Conservation (phyloP, 768 basidiomycete species). For the Goffeauzyma gilvescens region DNA sequence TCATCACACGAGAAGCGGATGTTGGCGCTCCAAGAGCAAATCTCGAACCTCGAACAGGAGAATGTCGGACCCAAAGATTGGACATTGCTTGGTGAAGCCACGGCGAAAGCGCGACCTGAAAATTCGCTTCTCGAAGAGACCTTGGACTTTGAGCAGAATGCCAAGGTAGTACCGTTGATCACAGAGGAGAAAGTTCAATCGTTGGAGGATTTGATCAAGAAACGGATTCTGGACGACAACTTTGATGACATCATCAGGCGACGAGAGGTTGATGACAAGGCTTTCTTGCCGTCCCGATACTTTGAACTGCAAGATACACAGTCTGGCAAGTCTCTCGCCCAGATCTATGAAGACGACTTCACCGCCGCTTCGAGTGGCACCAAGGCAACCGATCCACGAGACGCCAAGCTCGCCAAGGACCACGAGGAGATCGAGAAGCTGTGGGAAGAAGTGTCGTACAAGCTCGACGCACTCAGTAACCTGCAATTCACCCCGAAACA, state of each 20-base stretch:
- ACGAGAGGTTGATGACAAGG: conserved; percentile 56
- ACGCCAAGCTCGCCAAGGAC: conserved; percentile 70
- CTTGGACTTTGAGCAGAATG: conserved; percentile 78
- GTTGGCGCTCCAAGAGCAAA: conserved; percentile 54
- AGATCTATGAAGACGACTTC: conserved; percentile 91
- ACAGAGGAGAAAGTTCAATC: conserved; percentile 68
- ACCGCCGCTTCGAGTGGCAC: conserved; percentile 46
- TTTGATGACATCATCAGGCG: conserved; percentile 88
- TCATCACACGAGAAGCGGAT: conserved; percentile 67
- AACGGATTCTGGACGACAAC: conserved; percentile 56
- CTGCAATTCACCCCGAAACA: conserved; percentile 88
- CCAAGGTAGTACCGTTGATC: conserved; percentile 68
- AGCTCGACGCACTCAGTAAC: conserved; percentile 84
- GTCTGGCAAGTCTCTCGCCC: conserved; percentile 70
- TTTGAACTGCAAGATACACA: conserved; percentile 79
- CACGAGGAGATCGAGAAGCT: conserved; percentile 64
- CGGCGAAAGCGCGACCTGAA: conserved; percentile 59
- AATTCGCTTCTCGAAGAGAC: conserved; percentile 85
- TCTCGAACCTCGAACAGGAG: conserved; percentile 59
- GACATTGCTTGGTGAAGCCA: conserved; percentile 80
- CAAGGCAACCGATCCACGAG: conserved; percentile 49
- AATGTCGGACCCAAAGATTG: conserved; percentile 81
- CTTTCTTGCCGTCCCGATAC: conserved; percentile 74
- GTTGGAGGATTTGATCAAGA: conserved; percentile 79
- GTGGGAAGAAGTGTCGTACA: conserved; percentile 71